Evolutionary conservation across 73 alveolate species (phyloP).

Genomic region (Paramecium caudatum): DNA sequence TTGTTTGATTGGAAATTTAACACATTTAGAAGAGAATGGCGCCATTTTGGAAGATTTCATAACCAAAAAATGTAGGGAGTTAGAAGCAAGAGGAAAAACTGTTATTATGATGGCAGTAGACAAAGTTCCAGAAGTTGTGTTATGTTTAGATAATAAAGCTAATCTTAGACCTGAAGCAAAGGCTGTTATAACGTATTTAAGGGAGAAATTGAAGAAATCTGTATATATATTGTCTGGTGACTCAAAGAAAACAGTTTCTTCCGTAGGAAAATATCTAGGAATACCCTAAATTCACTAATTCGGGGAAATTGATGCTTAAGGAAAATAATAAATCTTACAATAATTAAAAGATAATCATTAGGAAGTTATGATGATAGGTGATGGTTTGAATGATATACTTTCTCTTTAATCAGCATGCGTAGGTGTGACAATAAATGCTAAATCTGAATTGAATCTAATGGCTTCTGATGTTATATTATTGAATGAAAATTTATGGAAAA

Average conservation of each 20-base stretch:
- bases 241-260: slow-evolving; percentile 58
- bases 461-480: slow-evolving; percentile 69
- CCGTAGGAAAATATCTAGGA: slow-evolving; percentile 66
- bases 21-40: slow-evolving; percentile 30
- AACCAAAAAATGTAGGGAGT: not conserved
- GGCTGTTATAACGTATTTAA: slow-evolving; percentile 46
- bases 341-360: slow-evolving; percentile 16
- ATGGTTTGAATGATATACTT: slow-evolving; percentile 74
- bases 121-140: not conserved
- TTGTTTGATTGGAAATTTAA: slow-evolving; percentile 35
- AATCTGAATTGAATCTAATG: slow-evolving; percentile 73
- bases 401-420: slow-evolving; percentile 71
- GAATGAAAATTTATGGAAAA: slow-evolving; percentile 72
- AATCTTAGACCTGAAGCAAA: slow-evolving; percentile 78
- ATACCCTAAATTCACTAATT: slow-evolving; percentile 7
- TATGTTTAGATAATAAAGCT: slow-evolving; percentile 61
- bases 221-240: slow-evolving; percentile 70
- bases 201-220: slow-evolving; percentile 55
- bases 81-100: slow-evolving; percentile 61
- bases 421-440: slow-evolving; percentile 76
- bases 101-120: slow-evolving; percentile 48
- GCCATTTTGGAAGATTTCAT: slow-evolving; percentile 28
- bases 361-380: slow-evolving; percentile 78
- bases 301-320: slow-evolving; percentile 75
- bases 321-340: slow-evolving; percentile 24